Conservation (phyloP, 176 grass and related monocot species). For the Poa pratensis region DNA sequence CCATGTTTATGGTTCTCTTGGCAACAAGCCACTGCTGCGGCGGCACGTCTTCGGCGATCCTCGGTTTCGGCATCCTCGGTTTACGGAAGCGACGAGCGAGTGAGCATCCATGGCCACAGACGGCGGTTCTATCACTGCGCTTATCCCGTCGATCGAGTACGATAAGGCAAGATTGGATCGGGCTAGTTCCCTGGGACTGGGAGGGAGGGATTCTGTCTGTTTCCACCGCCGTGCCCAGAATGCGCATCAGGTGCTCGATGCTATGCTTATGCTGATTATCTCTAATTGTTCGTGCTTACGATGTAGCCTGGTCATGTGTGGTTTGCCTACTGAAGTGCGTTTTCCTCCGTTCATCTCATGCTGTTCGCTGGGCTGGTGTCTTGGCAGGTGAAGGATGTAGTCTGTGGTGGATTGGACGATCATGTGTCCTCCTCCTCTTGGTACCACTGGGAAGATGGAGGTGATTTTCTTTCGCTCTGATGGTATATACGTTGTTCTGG, state of each 20-base stretch:
- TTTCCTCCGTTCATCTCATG: not conserved
- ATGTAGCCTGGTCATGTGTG: not conserved
- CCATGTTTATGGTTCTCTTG: not conserved
- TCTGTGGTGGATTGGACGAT: no score
- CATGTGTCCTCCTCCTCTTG: no score
- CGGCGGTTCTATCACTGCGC: no score
- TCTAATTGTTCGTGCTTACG: not conserved
- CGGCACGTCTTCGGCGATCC: not conserved
- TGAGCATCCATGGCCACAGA: not conserved
- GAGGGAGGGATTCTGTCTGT: not conserved
- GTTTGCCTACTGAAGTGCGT: no score
- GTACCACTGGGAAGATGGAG: not conserved
- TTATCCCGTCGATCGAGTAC: not conserved
- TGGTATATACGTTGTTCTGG: not conserved
- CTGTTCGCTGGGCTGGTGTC: no score
- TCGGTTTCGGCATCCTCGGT: not conserved
- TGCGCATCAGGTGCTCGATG: constrained; percentile 31
- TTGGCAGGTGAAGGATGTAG: no score
- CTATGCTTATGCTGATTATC: constrained; percentile 1
- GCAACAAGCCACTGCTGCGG: not conserved
- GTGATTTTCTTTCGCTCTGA: not conserved
- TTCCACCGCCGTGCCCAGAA: not conserved
- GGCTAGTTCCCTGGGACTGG: not conserved
- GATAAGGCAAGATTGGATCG: no score
- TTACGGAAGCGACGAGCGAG: not conserved